Percentiles rank a stretch among this genome's conserved stretches.
These are phyloP conservation scores for Aspergillus diversus DNA, from an alignment of 495 filamentous ascomycete genomes.

Conservation along the genomic window DNA sequence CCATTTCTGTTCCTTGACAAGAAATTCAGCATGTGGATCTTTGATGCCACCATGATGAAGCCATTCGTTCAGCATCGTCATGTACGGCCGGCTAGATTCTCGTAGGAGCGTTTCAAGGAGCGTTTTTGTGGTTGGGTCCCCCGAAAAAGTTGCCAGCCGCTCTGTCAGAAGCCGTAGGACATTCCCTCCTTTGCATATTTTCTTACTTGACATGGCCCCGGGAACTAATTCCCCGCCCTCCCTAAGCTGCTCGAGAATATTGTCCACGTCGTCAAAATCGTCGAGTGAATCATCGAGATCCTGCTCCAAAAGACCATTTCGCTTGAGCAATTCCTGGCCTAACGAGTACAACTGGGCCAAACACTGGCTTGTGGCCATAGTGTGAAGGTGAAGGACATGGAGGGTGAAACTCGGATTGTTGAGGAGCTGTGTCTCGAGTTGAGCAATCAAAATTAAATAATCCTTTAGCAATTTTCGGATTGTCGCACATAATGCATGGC, in stretches of 20 bases:
- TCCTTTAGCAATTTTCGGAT: constrained; percentile 91
- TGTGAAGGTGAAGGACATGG: constrained; percentile 90
- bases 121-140: constrained; percentile 83
- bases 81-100: constrained; percentile 91
- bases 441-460: constrained; percentile 88
- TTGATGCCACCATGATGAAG: constrained; percentile 93
- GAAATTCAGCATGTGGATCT: constrained; percentile 91
- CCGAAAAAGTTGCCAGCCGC: constrained; percentile 83
- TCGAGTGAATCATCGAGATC: constrained; percentile 83
- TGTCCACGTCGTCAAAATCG: constrained; percentile 81
- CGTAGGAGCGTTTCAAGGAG: constrained; percentile 79
- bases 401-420: constrained; percentile 87
- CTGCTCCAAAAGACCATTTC: constrained; percentile 85
- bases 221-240: constrained; percentile 78
- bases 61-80: constrained; percentile 99
- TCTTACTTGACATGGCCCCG: constrained; percentile 81
- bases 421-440: constrained; percentile 88
- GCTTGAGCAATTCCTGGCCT: constrained; percentile 82
- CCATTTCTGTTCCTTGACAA: constrained; percentile 94
- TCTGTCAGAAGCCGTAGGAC: constrained; percentile 84
- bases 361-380: constrained; percentile 85
- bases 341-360: constrained; percentile 84
- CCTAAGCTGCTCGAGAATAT: constrained; percentile 78
- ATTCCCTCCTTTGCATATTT: constrained; percentile 91
- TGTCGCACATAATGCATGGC: constrained; percentile 91